Evolutionary conservation across 805 yeast genomes (phyloP), one percentile per base, ranked within the genome.

Genomic region (Grigorovia humatica): DNA sequence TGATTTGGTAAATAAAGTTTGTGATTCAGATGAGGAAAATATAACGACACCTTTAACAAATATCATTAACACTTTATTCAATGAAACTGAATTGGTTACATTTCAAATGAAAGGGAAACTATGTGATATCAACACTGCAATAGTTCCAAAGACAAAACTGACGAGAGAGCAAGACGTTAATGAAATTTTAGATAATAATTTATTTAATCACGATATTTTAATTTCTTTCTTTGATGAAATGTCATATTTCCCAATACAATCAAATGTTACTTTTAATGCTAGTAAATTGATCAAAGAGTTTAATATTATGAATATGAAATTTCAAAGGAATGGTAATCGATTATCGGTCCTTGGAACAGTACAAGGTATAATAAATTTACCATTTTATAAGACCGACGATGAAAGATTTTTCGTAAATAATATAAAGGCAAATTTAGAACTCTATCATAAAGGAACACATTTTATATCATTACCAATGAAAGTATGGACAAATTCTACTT

Each of bases 401-500:
- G 55, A 59, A 17, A 54, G 54, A 8, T 44, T 75, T 1, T 52
- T 58, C 1, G 74, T 76, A 1, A 56, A 63, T 4, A 60, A 66
- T 15, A 65, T 77, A 1, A 69, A 70, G 51, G 82, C 82, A 7
- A 49, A 59, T 4, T 69, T 77, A 12, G 64, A 66, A 43, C 59
- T 80, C 41, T 69, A 58, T 48, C 74, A 75, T 54, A 57, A 70
- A 6, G 71, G 61, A 2, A 55, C 52, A 15, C 69, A 68, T 51
- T 79, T 80, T 60, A 74, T 77, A 6, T 66, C 70, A n/a, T 60
- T 79, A 13, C 68, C 70, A 4, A 58, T 76, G 57, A 59, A 60
- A 9, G 71, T 70, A 7, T 80, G 83, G 83, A 68, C 68, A 23
- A 55, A 57, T n/a, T 70, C 78, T 5, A 63, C 64, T 0, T 75